Evolutionary conservation across 805 yeast species (phyloP), one percentile per base, ranked within the genome.

Genomic region (Ogataea glucozyma): DNA sequence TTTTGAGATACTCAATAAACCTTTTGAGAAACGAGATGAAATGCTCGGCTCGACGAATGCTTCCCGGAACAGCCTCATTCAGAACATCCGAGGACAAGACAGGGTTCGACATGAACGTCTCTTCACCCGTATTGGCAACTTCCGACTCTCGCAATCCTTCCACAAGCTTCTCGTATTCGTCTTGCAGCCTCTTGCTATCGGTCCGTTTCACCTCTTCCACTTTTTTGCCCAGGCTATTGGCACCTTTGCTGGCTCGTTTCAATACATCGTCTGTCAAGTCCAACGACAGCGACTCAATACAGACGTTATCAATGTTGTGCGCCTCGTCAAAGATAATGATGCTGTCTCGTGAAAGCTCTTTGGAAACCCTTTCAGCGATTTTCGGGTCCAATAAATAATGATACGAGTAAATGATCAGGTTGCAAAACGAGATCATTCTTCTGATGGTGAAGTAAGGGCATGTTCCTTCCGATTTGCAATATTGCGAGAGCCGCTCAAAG

Each of bases 401-500:
- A 66, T 93, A 93, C 3, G 98, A 91, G 67, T 93, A 93, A 67
- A 93, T 93, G 48, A 93, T 84, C 42, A 93, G 81, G 62, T 93
- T 90, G 70, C 99, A 93, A 53, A 83, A 79, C 2, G 96, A 83
- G 56, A 91, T 88, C 98, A 93, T 93, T 65, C 99, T 83, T 72
- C 99, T 85, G 20, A 93, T 97, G 0, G 97, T 88, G 65, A 93
- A 93, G 65, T 93, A 93, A 1, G 99, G 99, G 64, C 99, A 93
- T 4, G 90, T 85, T 24, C 83, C 88, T 49, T 78, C 79, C 36
- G 74, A 74, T 61, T 83, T 83, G 62, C 99, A 88, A 62, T 87
- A 86, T 23, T 78, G 77, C 19, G 84, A 67, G 48, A 93, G 70
- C 35, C 82, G 82, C 47, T 93, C 99, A 62, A 93, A 93, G 0